Evolutionary conservation across 441 rosid species (phyloP).

Genomic region (Rhodomyrtus psidioides): DNA sequence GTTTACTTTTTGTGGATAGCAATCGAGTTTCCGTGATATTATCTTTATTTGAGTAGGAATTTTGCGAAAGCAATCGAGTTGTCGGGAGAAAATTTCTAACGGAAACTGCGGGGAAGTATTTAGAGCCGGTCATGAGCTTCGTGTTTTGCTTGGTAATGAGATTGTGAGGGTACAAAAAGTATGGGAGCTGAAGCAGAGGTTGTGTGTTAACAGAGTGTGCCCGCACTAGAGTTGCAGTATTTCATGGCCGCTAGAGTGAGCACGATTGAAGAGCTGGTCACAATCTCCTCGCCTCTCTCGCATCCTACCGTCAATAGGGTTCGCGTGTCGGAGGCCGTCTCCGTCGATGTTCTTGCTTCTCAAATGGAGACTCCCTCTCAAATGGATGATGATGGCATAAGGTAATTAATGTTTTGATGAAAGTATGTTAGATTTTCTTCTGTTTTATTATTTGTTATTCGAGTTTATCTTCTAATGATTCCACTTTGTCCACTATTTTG

Average conservation of each 20-base stretch:
- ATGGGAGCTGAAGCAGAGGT: constrained; percentile 66
- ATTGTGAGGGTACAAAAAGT: constrained; percentile 6
- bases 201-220: constrained; percentile 40
- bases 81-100: not conserved
- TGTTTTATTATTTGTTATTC: too few relatives aligned
- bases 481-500: too few relatives aligned
- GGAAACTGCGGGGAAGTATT: not conserved
- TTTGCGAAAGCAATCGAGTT: not conserved
- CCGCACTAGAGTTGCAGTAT: constrained; percentile 33
- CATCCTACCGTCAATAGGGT: too few relatives aligned
- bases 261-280: constrained; percentile 15
- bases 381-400: too few relatives aligned
- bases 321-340: too few relatives aligned
- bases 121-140: not conserved
- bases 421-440: too few relatives aligned
- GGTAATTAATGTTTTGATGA: too few relatives aligned
- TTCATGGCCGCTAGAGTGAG: constrained; percentile 19
- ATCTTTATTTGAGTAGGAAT: not conserved
- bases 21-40: too few relatives aligned
- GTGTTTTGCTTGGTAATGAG: constrained; percentile 4
- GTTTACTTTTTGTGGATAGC: not conserved
- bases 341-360: too few relatives aligned
- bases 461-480: too few relatives aligned
- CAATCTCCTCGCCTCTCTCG: too few relatives aligned
- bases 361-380: too few relatives aligned